phyloP scores from a whole-genome alignment of 305 asterid species.

The Rubia balearica region DNA sequence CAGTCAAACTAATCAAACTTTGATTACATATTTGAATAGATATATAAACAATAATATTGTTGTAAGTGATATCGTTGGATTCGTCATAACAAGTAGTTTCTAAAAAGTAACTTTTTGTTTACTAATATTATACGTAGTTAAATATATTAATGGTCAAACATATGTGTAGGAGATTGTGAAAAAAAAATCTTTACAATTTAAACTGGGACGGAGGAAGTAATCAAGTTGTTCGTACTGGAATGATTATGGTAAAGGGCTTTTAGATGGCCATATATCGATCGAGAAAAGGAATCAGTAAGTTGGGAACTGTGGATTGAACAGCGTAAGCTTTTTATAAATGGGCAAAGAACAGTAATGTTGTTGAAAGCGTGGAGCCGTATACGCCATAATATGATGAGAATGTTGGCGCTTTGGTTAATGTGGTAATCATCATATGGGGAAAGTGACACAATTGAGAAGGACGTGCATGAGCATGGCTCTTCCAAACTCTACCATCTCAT shows the following conservation, averaged over 20 bases:
- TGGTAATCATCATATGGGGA: constrained; percentile 36
- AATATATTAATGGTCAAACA: too few species aligned
- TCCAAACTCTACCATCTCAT: neutral
- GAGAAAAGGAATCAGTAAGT: neutral
- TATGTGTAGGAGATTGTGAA: too few species aligned
- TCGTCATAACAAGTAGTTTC: too few species aligned
- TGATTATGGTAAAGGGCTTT: neutral
- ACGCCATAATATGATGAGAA: constrained; percentile 20
- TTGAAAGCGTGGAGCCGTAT: constrained; percentile 19
- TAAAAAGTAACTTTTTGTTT: too few species aligned
- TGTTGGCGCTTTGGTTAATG: constrained; percentile 52
- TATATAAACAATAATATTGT: too few species aligned
- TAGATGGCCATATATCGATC: neutral
- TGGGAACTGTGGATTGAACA: neutral
- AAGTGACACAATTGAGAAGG: constrained; percentile 68
- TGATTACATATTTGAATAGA: too few species aligned
- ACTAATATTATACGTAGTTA: too few species aligned
- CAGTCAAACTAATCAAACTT: too few species aligned
- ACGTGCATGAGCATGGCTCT: constrained; percentile 22
- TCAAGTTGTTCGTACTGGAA: neutral
- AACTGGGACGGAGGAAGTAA: too few species aligned
- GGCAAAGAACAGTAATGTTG: neutral
- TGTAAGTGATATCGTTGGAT: too few species aligned
- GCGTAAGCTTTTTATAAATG: neutral
- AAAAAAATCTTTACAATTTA: too few species aligned